Percentiles rank a stretch among this genome's conserved stretches.
Conservation (phyloP, 1,284 basidiomycete species). For the Anthracocystis setariae region DNA sequence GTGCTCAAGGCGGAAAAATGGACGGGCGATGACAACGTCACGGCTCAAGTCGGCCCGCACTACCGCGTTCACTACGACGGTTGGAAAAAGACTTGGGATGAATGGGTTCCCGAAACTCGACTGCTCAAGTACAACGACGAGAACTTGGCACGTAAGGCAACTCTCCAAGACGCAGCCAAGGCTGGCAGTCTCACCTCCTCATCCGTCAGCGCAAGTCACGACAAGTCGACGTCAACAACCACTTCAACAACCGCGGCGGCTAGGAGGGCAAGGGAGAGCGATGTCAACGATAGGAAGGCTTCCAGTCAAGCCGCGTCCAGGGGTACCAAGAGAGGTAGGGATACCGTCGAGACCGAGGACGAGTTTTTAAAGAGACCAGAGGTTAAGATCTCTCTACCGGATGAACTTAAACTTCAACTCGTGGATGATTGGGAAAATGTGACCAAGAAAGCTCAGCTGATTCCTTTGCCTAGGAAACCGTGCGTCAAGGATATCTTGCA, state of each 20-base stretch:
- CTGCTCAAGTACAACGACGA: constrained; percentile 87
- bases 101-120: constrained; percentile 88
- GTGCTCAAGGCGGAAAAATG: constrained; percentile 83
- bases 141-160: constrained; percentile 80
- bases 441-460: constrained; percentile 89
- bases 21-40: constrained; percentile 76
- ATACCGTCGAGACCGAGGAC: constrained; percentile 68
- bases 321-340: constrained; percentile 34
- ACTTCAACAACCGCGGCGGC: constrained; percentile 35
- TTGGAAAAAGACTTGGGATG: constrained; percentile 99
- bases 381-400: constrained; percentile 89
- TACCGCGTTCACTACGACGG: constrained; percentile 99
- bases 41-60: constrained; percentile 78
- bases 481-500: constrained; percentile 81
- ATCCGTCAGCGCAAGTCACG: neutral
- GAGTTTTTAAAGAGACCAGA: constrained; percentile 80
- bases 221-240: constrained; percentile 17
- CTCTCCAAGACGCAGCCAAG: constrained; percentile 67
- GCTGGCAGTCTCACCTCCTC: constrained; percentile 59
- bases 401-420: constrained; percentile 84
- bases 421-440: constrained; percentile 99
- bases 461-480: constrained; percentile 83
- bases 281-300: constrained; percentile 15
- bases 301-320: neutral
- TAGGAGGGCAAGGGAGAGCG: constrained; percentile 15